Base-by-base conservation (phyloP, 2,329 filamentous ascomycete genomes). In the Sporothrix variecibatus region DNA sequence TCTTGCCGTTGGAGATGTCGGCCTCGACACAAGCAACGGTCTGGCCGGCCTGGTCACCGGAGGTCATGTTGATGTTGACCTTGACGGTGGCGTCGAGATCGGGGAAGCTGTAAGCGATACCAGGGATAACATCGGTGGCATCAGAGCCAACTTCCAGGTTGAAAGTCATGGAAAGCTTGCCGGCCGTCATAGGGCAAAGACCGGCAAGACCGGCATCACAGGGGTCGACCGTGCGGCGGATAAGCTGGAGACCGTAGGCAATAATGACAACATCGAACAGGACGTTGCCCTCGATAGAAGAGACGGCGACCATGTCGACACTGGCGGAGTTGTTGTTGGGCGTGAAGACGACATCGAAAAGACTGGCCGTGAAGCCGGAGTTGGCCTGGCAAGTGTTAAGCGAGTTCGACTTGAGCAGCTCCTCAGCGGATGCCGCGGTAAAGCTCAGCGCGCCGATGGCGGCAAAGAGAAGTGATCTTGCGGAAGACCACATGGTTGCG, bases 121-220 rank as follows among this genome's bases (percentile, higher is more conserved):
- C 87, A 73, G 94, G 94, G 80, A 97, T 90, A 72, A 88, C 82
- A 26, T 84, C 83, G 76, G 91, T 84, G 40, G 91, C 87, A 71
- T 86, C 84, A 23, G 82, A 78, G 26, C 86, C 83, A 58, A 94
- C 82, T 6, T 84, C 82, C 49, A 93, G 81, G 80, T 92, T 92
- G 80, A 92, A 93, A 69, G 78, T 80, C 76, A 81, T 79, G 72
- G 77, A 77, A 71, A 82, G 79, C 75, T 90, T 89, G 75, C 93
- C 93, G 4, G 93, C 88, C 76, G 87, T 90, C 93, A 96, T 95
- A 62, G 93, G 93, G 81, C 94, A 97, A 80, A 97, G 87, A 76
- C 93, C 92, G 64, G 85, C 81, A 72, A 94, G 85, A 76, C 87
- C 84, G 60, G 85, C 82, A 20, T 86, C 82, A 84, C 94, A 97